Evolutionary conservation across 306 rosid species (phyloP).

Genomic region (Purshia tridentata): DNA sequence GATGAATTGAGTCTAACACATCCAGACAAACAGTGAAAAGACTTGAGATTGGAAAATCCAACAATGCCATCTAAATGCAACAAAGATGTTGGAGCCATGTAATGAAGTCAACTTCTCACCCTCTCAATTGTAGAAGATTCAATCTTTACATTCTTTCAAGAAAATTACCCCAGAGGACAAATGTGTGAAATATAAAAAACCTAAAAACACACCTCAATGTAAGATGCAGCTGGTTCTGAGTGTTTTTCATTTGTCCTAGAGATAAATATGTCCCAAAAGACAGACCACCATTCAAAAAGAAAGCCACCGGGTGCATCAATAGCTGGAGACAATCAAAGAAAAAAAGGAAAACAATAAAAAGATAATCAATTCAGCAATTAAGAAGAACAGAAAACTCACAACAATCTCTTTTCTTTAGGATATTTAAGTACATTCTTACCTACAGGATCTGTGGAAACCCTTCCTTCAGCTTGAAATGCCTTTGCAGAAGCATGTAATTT

Average conservation of each 20-base stretch:
- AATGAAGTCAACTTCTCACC: background rate
- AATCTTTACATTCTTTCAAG: background rate
- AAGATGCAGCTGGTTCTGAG: slow-evolving; percentile 64
- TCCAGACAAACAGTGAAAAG: slow-evolving; percentile 24
- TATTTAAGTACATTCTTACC: slow-evolving; percentile 47
- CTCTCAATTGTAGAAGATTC: background rate
- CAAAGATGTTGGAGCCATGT: background rate
- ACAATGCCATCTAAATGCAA: slow-evolving; percentile 20
- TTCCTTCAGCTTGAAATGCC: slow-evolving; percentile 63
- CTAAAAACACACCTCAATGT: slow-evolving; percentile 43
- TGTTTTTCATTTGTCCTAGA: slow-evolving; percentile 52
- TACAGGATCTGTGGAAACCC: slow-evolving; percentile 48
- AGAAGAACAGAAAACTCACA: background rate
- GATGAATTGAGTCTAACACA: slow-evolving; percentile 43
- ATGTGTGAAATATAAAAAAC: background rate
- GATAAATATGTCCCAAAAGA: slow-evolving; percentile 72
- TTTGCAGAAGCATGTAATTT: slow-evolving; percentile 64
- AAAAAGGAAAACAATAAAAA: background rate
- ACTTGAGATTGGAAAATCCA: background rate
- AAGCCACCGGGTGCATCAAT: slow-evolving; percentile 71
- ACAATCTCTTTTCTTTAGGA: slow-evolving; percentile 5
- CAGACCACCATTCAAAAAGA: slow-evolving; percentile 94
- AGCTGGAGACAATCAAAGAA: slow-evolving; percentile 41
- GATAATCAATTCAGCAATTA: background rate
- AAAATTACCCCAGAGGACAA: background rate